These are phyloP conservation scores for Coniella vitis DNA, from an alignment of 2,329 filamentous ascomycete species.

Conservation along the genomic window DNA sequence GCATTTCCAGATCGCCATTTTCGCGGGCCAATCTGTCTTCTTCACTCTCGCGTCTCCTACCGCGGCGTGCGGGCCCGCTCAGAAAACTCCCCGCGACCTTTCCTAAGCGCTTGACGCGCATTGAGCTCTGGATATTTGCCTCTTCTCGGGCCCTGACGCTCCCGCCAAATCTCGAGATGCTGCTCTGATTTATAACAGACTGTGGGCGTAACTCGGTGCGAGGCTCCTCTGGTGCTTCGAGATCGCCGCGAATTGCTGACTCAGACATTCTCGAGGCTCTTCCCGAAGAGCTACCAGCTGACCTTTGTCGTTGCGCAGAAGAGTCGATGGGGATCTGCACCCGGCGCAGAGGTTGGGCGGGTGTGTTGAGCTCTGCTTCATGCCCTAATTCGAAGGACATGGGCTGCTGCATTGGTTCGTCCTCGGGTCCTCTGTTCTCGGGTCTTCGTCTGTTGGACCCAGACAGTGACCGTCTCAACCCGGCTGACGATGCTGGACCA, in stretches of 20 bases:
- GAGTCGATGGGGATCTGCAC: constrained; percentile 50
- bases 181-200: constrained; percentile 41
- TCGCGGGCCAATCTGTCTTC: constrained; percentile 40
- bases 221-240: constrained; percentile 41
- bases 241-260: constrained; percentile 35
- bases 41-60: constrained; percentile 59
- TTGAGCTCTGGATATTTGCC: constrained; percentile 60
- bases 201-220: constrained; percentile 43
- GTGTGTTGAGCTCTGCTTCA: constrained; percentile 42
- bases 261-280: constrained; percentile 24
- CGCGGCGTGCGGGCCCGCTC: constrained; percentile 71
- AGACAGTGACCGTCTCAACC: constrained; percentile 46
- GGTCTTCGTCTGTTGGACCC: constrained; percentile 22
- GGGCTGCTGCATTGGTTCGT: constrained; percentile 23
- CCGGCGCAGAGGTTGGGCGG: constrained; percentile 42
- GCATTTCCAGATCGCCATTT: constrained; percentile 35
- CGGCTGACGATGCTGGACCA: constrained; percentile 26
- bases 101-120: constrained; percentile 70
- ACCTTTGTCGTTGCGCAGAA: constrained; percentile 35
- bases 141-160: constrained; percentile 54
- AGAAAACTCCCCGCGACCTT: constrained; percentile 71
- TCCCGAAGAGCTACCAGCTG: constrained; percentile 29
- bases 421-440: constrained; percentile 23
- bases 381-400: constrained; percentile 19
- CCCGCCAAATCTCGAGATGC: constrained; percentile 45